A percentile compares a stretch with the other conserved stretches of the same genome.
phyloP scores from a whole-genome alignment of 495 filamentous ascomycete species.

The Xylaria venustula region DNA sequence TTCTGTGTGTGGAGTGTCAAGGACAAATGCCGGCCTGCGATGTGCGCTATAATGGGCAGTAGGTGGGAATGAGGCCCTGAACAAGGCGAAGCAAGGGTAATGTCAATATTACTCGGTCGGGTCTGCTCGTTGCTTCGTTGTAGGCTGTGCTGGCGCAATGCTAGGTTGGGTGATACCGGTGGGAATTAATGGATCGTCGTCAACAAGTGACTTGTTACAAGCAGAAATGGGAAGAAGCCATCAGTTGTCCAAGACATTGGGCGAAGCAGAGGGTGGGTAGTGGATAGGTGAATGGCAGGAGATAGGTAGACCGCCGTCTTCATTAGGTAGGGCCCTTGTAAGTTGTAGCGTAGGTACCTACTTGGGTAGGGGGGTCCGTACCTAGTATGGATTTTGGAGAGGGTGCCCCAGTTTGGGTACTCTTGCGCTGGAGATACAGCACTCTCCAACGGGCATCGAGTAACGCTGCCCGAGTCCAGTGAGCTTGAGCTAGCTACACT shows the following conservation, averaged over 20 bases:
- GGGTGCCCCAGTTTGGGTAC: slow-evolving; percentile 7
- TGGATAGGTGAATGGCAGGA: slow-evolving; percentile 7
- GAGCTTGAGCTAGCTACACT: neutral
- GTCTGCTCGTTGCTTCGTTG: neutral
- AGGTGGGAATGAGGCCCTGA: slow-evolving; percentile 3
- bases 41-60: slow-evolving; percentile 11
- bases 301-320: slow-evolving; percentile 1
- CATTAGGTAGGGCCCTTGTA: slow-evolving; percentile 4
- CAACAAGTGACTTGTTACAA: slow-evolving; percentile 8
- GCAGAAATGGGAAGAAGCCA: slow-evolving; percentile 9
- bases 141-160: neutral
- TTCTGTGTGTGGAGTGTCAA: neutral
- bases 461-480: neutral
- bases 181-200: slow-evolving; percentile 7
- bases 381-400: slow-evolving; percentile 12
- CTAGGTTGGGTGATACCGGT: neutral
- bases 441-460: neutral
- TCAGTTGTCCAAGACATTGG: slow-evolving; percentile 6
- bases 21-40: slow-evolving; percentile 6
- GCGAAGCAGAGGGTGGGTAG: too few relatives aligned
- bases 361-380: too few relatives aligned
- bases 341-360: neutral
- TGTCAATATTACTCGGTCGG: neutral
- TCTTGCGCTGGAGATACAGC: neutral
- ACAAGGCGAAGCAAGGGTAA: slow-evolving; percentile 6